phyloP scores from a whole-genome alignment of 768 basidiomycete genomes.

The Suillus spraguei region DNA sequence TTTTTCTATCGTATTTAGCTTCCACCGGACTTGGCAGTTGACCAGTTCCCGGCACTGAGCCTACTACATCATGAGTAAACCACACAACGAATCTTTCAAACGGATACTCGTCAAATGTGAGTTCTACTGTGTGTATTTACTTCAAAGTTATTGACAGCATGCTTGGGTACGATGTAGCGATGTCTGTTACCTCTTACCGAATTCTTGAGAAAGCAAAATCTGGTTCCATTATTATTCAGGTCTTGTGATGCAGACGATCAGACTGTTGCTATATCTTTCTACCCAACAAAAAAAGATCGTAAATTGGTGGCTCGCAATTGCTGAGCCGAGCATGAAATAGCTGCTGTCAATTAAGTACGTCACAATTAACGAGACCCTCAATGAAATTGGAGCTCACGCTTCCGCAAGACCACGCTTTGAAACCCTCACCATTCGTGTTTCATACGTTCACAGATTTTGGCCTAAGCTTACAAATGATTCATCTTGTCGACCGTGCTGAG shows the following conservation, averaged over 20 bases:
- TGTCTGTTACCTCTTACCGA: slow-evolving; percentile 39
- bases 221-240: slow-evolving; percentile 80
- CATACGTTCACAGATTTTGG: slow-evolving; percentile 89
- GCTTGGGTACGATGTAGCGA: neutral
- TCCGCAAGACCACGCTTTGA: slow-evolving; percentile 79
- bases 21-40: too few species aligned
- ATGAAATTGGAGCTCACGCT: slow-evolving; percentile 90
- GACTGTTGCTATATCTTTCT: slow-evolving; percentile 87
- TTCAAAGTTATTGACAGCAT: neutral
- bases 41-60: too few species aligned
- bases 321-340: slow-evolving; percentile 75
- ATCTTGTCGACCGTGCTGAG: slow-evolving; percentile 87
- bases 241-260: slow-evolving; percentile 87
- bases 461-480: slow-evolving; percentile 76
- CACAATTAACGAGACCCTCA: slow-evolving; percentile 71
- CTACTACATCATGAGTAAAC: neutral
- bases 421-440: slow-evolving; percentile 91
- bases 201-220: slow-evolving; percentile 88
- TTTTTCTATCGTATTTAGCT: too few species aligned
- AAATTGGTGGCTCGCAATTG: slow-evolving; percentile 88
- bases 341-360: slow-evolving; percentile 85
- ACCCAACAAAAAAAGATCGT: slow-evolving; percentile 75
- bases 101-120: too few species aligned
- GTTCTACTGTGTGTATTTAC: neutral
- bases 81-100: neutral